phyloP scores from a whole-genome alignment of 108 stramenopile species.

The Skeletonema marinoi region DNA sequence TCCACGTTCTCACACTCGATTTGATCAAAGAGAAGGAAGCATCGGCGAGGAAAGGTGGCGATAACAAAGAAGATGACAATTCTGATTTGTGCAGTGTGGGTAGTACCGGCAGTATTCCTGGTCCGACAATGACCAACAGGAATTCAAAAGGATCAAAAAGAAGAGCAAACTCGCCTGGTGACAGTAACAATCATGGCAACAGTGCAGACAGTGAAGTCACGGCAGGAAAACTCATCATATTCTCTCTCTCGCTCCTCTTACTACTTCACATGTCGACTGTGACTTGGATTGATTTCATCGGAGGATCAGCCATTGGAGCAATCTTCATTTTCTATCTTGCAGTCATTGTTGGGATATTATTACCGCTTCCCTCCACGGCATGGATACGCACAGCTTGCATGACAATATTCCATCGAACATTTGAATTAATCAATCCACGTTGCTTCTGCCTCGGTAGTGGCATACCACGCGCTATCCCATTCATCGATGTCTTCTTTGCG shows the following conservation, averaged over 20 bases:
- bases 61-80: constrained; percentile 27
- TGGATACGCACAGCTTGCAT: constrained; percentile 67
- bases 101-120: constrained; percentile 7
- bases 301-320: constrained; percentile 73
- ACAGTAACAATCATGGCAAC: background rate
- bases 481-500: constrained; percentile 87
- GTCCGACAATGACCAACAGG: constrained; percentile 1
- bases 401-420: constrained; percentile 63
- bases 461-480: constrained; percentile 71
- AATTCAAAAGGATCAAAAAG: constrained; percentile 5
- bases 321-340: constrained; percentile 70
- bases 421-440: constrained; percentile 75
- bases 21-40: constrained; percentile 58
- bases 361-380: constrained; percentile 60
- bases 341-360: constrained; percentile 55
- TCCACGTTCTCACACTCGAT: constrained; percentile 72
- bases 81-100: background rate
- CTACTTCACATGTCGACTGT: constrained; percentile 63
- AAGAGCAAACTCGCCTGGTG: constrained; percentile 1
- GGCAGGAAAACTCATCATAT: constrained; percentile 57
- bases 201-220: constrained; percentile 47
- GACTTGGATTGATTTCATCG: constrained; percentile 67
- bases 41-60: constrained; percentile 11
- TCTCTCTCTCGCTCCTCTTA: constrained; percentile 58
- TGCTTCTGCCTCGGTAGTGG: constrained; percentile 55